Evolutionary conservation across 306 rosid genomes (phyloP).

Genomic region (Dryas drummondii): DNA sequence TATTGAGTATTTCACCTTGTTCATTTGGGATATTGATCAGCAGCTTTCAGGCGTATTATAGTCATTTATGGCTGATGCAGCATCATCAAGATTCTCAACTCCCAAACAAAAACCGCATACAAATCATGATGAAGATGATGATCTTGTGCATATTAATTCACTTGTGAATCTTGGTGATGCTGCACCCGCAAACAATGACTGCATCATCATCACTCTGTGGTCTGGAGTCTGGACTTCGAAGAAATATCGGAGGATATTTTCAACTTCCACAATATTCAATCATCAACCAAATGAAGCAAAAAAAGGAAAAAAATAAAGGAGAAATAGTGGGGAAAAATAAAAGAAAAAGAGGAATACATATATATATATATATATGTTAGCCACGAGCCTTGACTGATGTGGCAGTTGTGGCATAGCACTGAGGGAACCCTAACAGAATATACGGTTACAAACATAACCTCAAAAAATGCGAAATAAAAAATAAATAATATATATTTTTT

Average conservation of each 20-base stretch:
- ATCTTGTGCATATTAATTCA: neutral
- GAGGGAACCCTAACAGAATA: constrained; percentile 52
- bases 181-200: constrained; percentile 87
- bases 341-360: neutral
- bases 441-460: constrained; percentile 20
- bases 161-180: constrained; percentile 95
- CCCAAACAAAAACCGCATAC: neutral
- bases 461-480: neutral
- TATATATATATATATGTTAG: neutral
- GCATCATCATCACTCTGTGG: neutral
- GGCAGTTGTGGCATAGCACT: neutral
- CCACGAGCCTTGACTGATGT: neutral
- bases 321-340: neutral
- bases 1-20: constrained; percentile 6
- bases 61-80: constrained; percentile 93
- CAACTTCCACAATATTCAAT: neutral
- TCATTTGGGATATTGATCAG: neutral
- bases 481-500: neutral
- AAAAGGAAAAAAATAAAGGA: neutral
- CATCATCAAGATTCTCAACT: constrained; percentile 99
- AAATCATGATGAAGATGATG: neutral
- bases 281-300: neutral
- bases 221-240: too few species aligned
- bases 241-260: too few species aligned
- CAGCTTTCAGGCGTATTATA: constrained; percentile 11